Evolutionary conservation across 2,329 filamentous ascomycete genomes (phyloP), one percentile per base, ranked within the genome.

Genomic region (Escovopsis weberi): DNA sequence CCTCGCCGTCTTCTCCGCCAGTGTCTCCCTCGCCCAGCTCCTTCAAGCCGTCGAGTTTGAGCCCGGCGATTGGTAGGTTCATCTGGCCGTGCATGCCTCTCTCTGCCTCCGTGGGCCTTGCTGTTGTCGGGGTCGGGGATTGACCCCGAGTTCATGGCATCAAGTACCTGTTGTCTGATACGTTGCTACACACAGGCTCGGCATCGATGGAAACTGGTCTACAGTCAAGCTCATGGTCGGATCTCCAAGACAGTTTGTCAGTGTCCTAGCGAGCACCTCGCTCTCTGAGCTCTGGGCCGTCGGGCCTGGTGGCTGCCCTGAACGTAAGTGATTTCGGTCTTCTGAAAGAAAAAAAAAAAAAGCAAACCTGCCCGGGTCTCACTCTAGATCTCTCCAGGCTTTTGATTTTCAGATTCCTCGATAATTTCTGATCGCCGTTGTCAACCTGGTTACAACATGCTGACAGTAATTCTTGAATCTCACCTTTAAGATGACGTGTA

Each of bases 281-380:
- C 68, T 79, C 36, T 83, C 82, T 33, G 80, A 85, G 58, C 77
- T 80, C 37, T 85, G 81, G 80, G 70, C 76, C 3, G 64, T 86
- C 34, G 68, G 78, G 41, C 63, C 69, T 1, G 65, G 68, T 45
- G 78, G 75, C 43, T 82, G 77, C 49, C 48, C 57, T 48, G 52
- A 58, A 36, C 64, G 70, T 72, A 66, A 52, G 66, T 63, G 26
- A 33, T 30, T 10, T 30, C 10, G 28, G 28, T 30, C 6, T 30
- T 6, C 10, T 30, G 28, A 6, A 10, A 10, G 10, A 1, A 10
- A 30, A 10, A 30, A 10, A 30, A 15, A 15, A 15, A 15, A 15
- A 15, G 15, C 15, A 15, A 15, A 15, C 15, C 15, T 15, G 15
- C 15, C 15, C 15, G 15, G 15, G 15, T 15, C 15, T 15, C 15